Percentiles rank a stretch among this genome's conserved stretches.
Evolutionary conservation across 306 rosid species (phyloP).

Genomic region (Medicago truncatula): DNA sequence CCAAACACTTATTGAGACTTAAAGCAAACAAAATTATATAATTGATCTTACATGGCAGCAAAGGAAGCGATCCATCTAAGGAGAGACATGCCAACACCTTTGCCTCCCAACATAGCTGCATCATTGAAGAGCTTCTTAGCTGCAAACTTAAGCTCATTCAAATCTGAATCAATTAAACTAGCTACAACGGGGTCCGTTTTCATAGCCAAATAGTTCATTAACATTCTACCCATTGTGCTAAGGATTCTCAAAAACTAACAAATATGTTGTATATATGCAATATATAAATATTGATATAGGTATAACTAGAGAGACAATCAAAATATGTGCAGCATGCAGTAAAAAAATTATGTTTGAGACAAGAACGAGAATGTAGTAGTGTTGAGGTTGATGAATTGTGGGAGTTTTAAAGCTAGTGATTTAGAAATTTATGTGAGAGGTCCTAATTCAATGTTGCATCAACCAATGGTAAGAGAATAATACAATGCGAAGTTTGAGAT

Average conservation of each 20-base stretch:
- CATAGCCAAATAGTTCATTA: slow-evolving; percentile 49
- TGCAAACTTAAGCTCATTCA: slow-evolving; percentile 52
- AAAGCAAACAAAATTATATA: neutral
- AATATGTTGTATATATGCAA: neutral
- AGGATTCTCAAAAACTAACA: neutral
- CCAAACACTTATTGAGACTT: too few species aligned
- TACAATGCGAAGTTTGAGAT: slow-evolving; percentile 49
- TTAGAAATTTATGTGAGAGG: neutral
- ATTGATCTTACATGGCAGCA: slow-evolving; percentile 66
- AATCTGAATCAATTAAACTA: slow-evolving; percentile 52
- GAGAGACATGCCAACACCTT: slow-evolving; percentile 53
- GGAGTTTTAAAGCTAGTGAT: neutral
- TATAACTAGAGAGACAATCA: neutral
- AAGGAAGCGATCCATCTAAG: slow-evolving; percentile 70
- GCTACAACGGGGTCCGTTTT: slow-evolving; percentile 49
- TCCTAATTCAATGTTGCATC: slow-evolving; percentile 21
- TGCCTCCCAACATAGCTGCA: slow-evolving; percentile 56
- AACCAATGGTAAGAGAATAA: slow-evolving; percentile 39
- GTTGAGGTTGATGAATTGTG: slow-evolving; percentile 7
- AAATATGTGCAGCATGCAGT: neutral
- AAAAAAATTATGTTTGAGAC: neutral
- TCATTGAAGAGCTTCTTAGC: slow-evolving; percentile 58
- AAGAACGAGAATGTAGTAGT: neutral
- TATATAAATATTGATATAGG: neutral
- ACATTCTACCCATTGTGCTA: slow-evolving; percentile 37